Evolutionary conservation across 148 eudicot genomes (phyloP).

Genomic region (Selenicereus undatus): DNA sequence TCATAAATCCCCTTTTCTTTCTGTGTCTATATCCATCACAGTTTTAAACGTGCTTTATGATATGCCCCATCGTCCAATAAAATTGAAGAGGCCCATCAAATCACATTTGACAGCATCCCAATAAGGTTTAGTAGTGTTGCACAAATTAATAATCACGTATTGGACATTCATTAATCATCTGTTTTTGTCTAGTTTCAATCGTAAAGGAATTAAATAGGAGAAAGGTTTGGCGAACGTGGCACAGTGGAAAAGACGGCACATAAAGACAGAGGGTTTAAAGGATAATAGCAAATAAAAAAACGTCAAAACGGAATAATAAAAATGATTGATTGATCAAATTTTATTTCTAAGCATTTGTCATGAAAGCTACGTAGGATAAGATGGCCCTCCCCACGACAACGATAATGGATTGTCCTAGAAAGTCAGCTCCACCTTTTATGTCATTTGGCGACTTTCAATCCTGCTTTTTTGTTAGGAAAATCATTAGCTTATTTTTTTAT

Average conservation of each 20-base stretch:
- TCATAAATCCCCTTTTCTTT: background rate
- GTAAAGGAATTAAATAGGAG: background rate
- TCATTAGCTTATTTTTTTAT: background rate
- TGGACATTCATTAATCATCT: too few species aligned
- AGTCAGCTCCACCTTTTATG: background rate
- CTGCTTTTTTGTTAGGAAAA: background rate
- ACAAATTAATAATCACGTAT: background rate
- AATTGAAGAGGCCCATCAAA: background rate
- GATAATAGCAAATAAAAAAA: background rate
- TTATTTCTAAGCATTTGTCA: background rate
- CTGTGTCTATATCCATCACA: background rate
- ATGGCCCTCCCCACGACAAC: background rate
- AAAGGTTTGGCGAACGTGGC: background rate
- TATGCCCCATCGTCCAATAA: background rate
- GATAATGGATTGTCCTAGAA: slow-evolving; percentile 8
- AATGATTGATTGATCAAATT: background rate
- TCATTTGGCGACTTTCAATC: background rate
- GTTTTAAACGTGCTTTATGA: background rate
- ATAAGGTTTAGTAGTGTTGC: background rate
- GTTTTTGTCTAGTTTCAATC: background rate
- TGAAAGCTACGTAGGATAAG: background rate
- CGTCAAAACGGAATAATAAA: background rate
- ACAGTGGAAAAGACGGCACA: slow-evolving; percentile 12
- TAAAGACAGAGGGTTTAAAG: background rate
- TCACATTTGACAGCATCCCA: background rate